These are phyloP conservation scores for Chrysanthemum seticuspe DNA, from an alignment of 129 eudicot species.

Conservation along the genomic window DNA sequence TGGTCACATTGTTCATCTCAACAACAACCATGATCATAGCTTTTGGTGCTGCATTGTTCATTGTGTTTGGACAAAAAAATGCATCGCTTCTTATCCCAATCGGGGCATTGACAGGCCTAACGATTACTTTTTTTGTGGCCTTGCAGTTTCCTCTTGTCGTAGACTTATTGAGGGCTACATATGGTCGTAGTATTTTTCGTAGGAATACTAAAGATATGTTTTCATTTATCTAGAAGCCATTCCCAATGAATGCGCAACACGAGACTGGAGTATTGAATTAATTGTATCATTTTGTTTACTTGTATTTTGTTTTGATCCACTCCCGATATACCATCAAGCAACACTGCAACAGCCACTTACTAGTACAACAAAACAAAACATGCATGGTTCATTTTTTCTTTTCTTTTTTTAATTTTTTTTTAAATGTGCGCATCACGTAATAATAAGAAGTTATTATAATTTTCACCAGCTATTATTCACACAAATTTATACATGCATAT, in stretches of 20 bases:
- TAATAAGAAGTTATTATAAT: too few species aligned
- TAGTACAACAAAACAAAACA: too few species aligned
- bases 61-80: not conserved
- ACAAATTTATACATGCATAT: too few species aligned
- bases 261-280: not conserved
- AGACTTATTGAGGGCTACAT: conserved; percentile 1
- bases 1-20: conserved; percentile 1
- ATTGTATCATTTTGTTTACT: not conserved
- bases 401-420: too few species aligned
- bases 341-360: not conserved
- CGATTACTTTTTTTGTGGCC: conserved; percentile 2
- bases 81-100: not conserved
- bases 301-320: not conserved
- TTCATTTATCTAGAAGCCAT: not conserved
- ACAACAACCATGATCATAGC: conserved; percentile 20
- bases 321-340: not conserved
- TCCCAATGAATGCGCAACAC: not conserved
- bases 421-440: too few species aligned
- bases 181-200: not conserved
- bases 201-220: not conserved
- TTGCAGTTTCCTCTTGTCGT: not conserved
- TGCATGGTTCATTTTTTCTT: too few species aligned
- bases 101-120: not conserved
- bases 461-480: too few species aligned
- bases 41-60: conserved; percentile 18